These are phyloP conservation scores for Hanseniaspora lindneri DNA, from an alignment of 805 yeast species.

Conservation along the genomic window DNA sequence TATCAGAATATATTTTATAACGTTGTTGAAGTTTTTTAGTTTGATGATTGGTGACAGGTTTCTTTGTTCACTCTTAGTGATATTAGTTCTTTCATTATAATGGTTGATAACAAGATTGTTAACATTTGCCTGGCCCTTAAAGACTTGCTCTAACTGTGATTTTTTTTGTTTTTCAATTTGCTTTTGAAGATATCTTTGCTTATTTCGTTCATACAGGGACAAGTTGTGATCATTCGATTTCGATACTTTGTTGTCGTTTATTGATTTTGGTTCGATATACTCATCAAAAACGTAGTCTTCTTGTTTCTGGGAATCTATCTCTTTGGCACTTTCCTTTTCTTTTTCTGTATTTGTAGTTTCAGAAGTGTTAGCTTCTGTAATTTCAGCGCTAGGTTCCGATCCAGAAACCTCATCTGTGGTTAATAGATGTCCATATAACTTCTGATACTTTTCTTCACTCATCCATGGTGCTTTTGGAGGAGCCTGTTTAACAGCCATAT, in stretches of 20 bases:
- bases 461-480: slow-evolving; percentile 32
- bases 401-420: slow-evolving; percentile 14
- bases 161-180: slow-evolving; percentile 28
- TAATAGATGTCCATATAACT: slow-evolving; percentile 22
- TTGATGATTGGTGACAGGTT: slow-evolving; percentile 72
- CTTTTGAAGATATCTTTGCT: slow-evolving; percentile 19
- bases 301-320: no score
- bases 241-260: not conserved
- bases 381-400: slow-evolving; percentile 14
- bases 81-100: slow-evolving; percentile 73
- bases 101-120: slow-evolving; percentile 68
- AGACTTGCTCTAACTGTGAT: slow-evolving; percentile 30
- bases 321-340: no score
- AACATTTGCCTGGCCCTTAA: slow-evolving; percentile 32
- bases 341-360: not conserved
- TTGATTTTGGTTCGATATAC: not conserved
- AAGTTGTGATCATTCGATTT: slow-evolving; percentile 23
- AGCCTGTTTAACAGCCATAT: slow-evolving; percentile 11
- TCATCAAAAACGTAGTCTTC: slow-evolving; percentile 10
- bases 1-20: slow-evolving; percentile 75
- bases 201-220: slow-evolving; percentile 27
- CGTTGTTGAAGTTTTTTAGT: slow-evolving; percentile 79
- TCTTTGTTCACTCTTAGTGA: slow-evolving; percentile 51
- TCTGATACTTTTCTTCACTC: slow-evolving; percentile 31
- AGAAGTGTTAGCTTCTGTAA: not conserved